phyloP scores from a whole-genome alignment of 2,329 filamentous ascomycete species.

The Calonectria leucothoes region DNA sequence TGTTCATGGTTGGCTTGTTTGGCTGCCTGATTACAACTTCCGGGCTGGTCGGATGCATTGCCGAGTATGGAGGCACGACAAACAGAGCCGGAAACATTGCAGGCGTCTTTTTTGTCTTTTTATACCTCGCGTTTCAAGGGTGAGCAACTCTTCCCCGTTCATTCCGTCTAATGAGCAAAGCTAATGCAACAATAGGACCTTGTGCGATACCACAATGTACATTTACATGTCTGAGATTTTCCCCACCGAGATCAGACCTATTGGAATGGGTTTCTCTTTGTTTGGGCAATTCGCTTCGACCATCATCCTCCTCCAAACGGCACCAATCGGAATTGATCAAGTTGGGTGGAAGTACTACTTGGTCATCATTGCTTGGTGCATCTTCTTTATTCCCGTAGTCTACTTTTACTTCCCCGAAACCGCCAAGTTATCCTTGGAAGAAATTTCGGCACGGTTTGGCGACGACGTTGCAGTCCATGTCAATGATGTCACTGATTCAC shows the following conservation, averaged over 20 bases:
- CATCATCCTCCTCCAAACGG: constrained; percentile 59
- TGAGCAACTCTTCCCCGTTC: constrained; percentile 26
- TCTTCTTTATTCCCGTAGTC: constrained; percentile 44
- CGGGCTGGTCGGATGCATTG: constrained; percentile 50
- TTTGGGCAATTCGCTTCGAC: constrained; percentile 62
- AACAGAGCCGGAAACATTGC: constrained; percentile 53
- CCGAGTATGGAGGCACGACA: constrained; percentile 48
- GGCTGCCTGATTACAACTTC: constrained; percentile 53
- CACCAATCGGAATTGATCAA: constrained; percentile 49
- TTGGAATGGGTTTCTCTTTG: constrained; percentile 62
- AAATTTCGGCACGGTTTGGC: constrained; percentile 53
- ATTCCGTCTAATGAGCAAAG: neutral
- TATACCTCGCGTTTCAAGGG: constrained; percentile 63
- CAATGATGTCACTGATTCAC: constrained; percentile 53
- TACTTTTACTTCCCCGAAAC: constrained; percentile 48
- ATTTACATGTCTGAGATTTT: constrained; percentile 53
- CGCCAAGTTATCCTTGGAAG: constrained; percentile 52
- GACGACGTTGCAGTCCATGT: constrained; percentile 62
- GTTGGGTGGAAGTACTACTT: constrained; percentile 64
- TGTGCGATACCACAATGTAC: constrained; percentile 55
- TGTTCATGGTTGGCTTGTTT: constrained; percentile 53
- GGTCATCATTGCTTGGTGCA: constrained; percentile 57
- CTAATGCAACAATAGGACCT: constrained; percentile 44
- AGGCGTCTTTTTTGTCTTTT: constrained; percentile 56
- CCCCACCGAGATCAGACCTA: constrained; percentile 61